Conservation (phyloP, 805 yeast genomes). For the Lipomyces mesembrius region DNA sequence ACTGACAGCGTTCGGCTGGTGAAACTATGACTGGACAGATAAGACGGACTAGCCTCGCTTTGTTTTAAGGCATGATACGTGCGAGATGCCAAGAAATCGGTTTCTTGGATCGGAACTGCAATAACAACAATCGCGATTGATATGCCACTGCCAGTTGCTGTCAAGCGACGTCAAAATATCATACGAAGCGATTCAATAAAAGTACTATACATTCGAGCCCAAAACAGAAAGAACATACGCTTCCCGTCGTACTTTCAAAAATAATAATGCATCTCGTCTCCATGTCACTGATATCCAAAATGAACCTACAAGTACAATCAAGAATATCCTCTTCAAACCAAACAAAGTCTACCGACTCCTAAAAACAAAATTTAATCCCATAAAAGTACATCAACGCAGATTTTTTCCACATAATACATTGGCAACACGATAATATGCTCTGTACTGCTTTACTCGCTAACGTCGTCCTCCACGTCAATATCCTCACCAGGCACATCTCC, state of each 20-base stretch:
- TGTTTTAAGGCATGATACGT: no score
- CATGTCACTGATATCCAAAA: not conserved
- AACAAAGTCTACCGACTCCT: conserved; percentile 1
- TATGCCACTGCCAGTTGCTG: no score
- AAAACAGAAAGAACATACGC: not conserved
- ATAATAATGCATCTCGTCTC: not conserved
- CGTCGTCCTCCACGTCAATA: not conserved
- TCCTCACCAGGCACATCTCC: not conserved
- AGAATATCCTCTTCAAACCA: not conserved
- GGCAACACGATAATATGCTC: not conserved
- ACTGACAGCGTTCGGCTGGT: no score
- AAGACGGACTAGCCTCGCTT: no score
- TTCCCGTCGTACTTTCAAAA: not conserved
- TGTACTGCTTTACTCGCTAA: not conserved
- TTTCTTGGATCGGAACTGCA: no score
- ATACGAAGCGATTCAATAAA: no score
- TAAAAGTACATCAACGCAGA: not conserved
- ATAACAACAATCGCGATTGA: no score
- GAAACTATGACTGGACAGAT: no score
- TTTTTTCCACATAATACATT: not conserved
- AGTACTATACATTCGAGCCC: no score
- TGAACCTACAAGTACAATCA: not conserved
- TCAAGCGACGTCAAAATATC: no score
- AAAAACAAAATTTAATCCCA: not conserved
- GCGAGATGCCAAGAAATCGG: no score